Base-by-base conservation (phyloP, 2,329 filamentous ascomycete genomes). In the Ramichloridium luteum region DNA sequence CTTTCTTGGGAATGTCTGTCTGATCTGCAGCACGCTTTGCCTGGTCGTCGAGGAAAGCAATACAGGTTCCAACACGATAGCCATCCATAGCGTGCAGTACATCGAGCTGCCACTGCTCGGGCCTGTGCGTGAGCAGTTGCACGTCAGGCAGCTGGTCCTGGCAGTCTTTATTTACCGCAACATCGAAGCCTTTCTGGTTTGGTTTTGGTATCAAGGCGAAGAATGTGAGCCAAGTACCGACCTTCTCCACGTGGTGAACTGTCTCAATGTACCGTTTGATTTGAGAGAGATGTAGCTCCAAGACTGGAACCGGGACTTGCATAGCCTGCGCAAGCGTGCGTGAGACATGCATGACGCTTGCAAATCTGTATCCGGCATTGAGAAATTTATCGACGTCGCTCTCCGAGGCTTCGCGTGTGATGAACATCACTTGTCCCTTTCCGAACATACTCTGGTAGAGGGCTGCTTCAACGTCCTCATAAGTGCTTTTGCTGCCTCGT, bases 401-500 rank as follows among this genome's bases (percentile, higher is more conserved):
- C 18, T 63, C 62, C 18, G 66, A 62, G 2, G 80, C 64, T 26
- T 68, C 68, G 8, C 76, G 78, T 4, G 85, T 77, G 6, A 92
- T 67, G 46, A 92, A 85, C 53, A 93, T 72, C 27, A 92, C 66
- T 32, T 86, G 82, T 1, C 85, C 84, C 37, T 74, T 75, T 3
- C 79, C 79, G 22, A 74, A 68, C 1, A 62, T 38, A 17, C 55
- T 50, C 2, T 53, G 45, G 16, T 46, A 49, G 4, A 53, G 37
- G 4, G 53, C 58, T 4, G 54, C 43, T 38, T 67, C 62, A 0
- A 60, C 32, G 27, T 67, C 62, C 8, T 48, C 44, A 16, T 36
- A 41, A 25, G 14, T 28, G 5, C 35, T 14, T 4, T 31, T 28
- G 9, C 28, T 26, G 12, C 42, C 42, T 15, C 29, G 40, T 25